phyloP scores from a whole-genome alignment of 2,329 filamentous ascomycete species.

The Paecilomyces sp. region DNA sequence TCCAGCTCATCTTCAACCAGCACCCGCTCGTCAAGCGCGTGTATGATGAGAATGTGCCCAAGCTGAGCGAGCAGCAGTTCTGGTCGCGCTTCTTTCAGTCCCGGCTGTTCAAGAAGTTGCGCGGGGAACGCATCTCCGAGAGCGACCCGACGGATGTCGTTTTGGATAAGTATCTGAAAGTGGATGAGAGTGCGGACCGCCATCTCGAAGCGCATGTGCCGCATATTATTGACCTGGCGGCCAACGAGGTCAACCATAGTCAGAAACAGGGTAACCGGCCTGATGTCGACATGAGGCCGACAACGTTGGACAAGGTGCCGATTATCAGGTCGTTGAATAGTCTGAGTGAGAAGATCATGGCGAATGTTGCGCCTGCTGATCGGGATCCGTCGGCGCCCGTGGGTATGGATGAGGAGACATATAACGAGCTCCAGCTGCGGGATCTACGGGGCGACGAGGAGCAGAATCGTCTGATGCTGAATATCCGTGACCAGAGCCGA shows the following conservation, averaged over 20 bases:
- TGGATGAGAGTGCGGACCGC: constrained; percentile 53
- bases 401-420: constrained; percentile 65
- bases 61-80: constrained; percentile 70
- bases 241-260: constrained; percentile 91
- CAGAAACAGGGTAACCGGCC: constrained; percentile 80
- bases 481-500: constrained; percentile 77
- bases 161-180: constrained; percentile 78
- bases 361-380: constrained; percentile 74
- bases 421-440: constrained; percentile 65
- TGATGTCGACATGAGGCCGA: constrained; percentile 82
- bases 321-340: constrained; percentile 86
- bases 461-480: constrained; percentile 73
- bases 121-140: constrained; percentile 78
- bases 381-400: constrained; percentile 57
- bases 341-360: constrained; percentile 88
- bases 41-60: constrained; percentile 89
- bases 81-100: constrained; percentile 95
- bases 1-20: constrained; percentile 86
- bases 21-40: constrained; percentile 84
- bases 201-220: constrained; percentile 60
- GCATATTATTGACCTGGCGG: constrained; percentile 84
- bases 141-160: constrained; percentile 68
- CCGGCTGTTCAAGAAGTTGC: constrained; percentile 80
- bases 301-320: constrained; percentile 66
- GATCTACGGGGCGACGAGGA: constrained; percentile 71